Base-by-base conservation (phyloP, 2,329 filamentous ascomycete species). In the Fusarium nelsonii region DNA sequence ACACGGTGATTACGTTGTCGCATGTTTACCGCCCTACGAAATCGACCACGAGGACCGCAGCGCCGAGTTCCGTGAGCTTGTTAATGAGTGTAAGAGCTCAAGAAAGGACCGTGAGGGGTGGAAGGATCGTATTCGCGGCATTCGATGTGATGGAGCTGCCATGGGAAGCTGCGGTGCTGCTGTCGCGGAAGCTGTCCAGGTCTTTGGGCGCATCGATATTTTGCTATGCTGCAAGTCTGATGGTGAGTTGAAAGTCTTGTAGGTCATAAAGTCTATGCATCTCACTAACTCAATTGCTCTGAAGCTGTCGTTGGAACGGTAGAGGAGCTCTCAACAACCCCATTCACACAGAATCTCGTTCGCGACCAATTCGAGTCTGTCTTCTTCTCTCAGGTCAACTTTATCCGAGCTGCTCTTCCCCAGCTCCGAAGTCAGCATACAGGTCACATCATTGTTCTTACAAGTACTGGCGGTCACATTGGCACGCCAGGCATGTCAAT, bases 361-460 rank as follows among this genome's bases (percentile, higher is more conserved):
- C 89, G 92, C 65, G 92, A 97, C 75, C 95, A 97, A 78, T 97
- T 98, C 78, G 95, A 98, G 79, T 90, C 90, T 68, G 93, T 97
- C 74, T 98, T 97, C 84, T 98, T 98, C 79, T 93, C 93, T 1
- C 94, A 97, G 60, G 91, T 98, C 78, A 98, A 98, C 80, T 93
- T 97, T 77, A 97, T 98, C 82, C 97, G 96, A 78, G 92, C 94
- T 15, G 86, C 90, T 2, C 84, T 99, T 23, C 94, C 95, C 1
- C 86, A 90, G 56, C 90, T 98, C 78, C 87, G 96, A 43, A 84
- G 86, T 63, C 91, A 94, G 75, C 90, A 91, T 72, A 94, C 91
- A 10, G 96, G 96, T 0, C 96, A 99, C 78, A 91, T 98, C 68
- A 91, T 98, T 67, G 88, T 97, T 57, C 85, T 98, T 50, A 96